Evolutionary conservation across 2,329 filamentous ascomycete genomes (phyloP).

Genomic region (Colletotrichum kahawae): DNA sequence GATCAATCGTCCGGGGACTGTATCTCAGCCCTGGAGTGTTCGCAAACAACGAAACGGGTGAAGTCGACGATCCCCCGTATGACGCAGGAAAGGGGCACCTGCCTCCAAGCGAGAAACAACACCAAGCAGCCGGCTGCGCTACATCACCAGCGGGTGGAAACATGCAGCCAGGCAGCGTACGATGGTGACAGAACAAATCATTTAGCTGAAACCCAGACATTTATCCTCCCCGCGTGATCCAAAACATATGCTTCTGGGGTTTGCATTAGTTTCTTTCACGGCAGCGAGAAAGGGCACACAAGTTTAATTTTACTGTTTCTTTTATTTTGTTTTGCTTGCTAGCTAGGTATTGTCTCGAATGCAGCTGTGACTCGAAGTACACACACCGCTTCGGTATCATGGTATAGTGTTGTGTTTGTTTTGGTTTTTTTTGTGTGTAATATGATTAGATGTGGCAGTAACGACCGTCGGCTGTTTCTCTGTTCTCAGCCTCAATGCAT

Average conservation of each 20-base stretch:
- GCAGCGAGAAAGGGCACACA: not conserved
- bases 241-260: not conserved
- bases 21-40: not conserved
- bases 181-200: not conserved
- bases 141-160: not conserved
- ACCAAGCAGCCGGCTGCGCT: not conserved
- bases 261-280: not conserved
- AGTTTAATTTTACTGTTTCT: not conserved
- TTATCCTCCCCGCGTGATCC: not conserved
- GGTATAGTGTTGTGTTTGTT: not conserved
- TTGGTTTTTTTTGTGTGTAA: not conserved
- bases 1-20: not conserved
- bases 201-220: not conserved
- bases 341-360: not conserved
- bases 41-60: not conserved
- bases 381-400: not conserved
- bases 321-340: not conserved
- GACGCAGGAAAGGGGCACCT: not conserved
- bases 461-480: not conserved
- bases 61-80: not conserved
- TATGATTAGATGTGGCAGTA: slow-evolving; percentile 7
- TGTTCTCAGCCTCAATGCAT: not conserved
- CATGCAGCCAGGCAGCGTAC: not conserved
- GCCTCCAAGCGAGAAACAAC: not conserved
- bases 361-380: not conserved